These are phyloP conservation scores for Aegilops sharonensis DNA, from an alignment of 176 grass and related monocot species.

Conservation along the genomic window DNA sequence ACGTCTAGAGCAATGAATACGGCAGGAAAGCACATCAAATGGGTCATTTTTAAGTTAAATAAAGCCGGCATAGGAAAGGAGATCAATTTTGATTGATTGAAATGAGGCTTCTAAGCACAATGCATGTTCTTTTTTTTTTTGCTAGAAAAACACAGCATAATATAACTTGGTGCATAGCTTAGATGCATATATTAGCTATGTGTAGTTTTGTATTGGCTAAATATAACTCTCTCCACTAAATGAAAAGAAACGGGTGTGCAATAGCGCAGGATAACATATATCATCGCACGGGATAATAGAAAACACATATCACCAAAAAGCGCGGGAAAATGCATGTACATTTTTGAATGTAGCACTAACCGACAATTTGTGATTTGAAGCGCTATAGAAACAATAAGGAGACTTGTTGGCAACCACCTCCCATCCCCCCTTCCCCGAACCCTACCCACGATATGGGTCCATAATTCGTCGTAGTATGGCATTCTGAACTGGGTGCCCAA, in stretches of 20 bases:
- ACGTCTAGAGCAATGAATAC: conserved; percentile 2
- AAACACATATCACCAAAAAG: background rate
- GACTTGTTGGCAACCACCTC: no score
- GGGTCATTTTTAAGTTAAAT: background rate
- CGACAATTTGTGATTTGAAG: background rate
- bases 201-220: background rate
- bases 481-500: no score
- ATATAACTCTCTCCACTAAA: background rate
- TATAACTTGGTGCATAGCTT: background rate
- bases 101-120: background rate
- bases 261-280: background rate
- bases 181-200: background rate
- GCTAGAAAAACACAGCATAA: background rate
- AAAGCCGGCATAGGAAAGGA: background rate
- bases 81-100: background rate
- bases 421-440: no score
- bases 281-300: background rate
- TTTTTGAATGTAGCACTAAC: background rate
- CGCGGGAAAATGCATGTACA: background rate
- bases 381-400: no score
- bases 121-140: background rate
- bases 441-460: no score
- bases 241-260: background rate
- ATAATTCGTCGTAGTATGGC: no score
- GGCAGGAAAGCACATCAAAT: background rate